These are phyloP conservation scores for Articulospora tetracladia DNA, from an alignment of 495 filamentous ascomycete genomes.

Conservation along the genomic window DNA sequence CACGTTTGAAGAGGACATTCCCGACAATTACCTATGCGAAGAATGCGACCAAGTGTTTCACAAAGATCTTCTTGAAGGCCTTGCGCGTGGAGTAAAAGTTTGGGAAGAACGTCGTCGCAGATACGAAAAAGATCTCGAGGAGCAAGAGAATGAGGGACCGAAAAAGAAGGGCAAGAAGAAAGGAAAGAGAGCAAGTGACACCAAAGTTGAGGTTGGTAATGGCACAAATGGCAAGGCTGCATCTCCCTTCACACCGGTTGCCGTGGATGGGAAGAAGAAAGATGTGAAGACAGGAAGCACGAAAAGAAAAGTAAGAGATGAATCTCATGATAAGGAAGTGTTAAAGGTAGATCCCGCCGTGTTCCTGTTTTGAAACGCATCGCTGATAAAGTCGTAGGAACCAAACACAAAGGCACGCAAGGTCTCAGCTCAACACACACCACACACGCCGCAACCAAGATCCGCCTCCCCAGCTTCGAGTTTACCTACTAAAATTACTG, in stretches of 20 bases:
- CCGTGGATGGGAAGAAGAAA: slow-evolving; percentile 30
- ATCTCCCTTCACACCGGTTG: slow-evolving; percentile 32
- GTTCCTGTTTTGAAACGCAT: background rate
- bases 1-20: slow-evolving; percentile 68
- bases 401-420: slow-evolving; percentile 49
- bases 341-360: slow-evolving; percentile 31
- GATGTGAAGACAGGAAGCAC: slow-evolving; percentile 32
- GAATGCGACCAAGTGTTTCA: slow-evolving; percentile 82
- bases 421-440: slow-evolving; percentile 35
- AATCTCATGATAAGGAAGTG: slow-evolving; percentile 35
- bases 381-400: slow-evolving; percentile 24
- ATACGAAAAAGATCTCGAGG: slow-evolving; percentile 40
- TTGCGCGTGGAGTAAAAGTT: slow-evolving; percentile 74
- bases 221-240: slow-evolving; percentile 30
- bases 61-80: slow-evolving; percentile 64
- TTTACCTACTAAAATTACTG: slow-evolving; percentile 27
- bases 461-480: slow-evolving; percentile 23
- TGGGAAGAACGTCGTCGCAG: slow-evolving; percentile 69
- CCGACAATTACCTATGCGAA: slow-evolving; percentile 81
- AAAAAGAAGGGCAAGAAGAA: slow-evolving; percentile 49
- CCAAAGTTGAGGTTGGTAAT: slow-evolving; percentile 35
- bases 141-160: slow-evolving; percentile 37
- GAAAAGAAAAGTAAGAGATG: slow-evolving; percentile 45
- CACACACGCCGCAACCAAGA: slow-evolving; percentile 22
- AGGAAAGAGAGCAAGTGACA: slow-evolving; percentile 45